Conservation (phyloP, 1,284 basidiomycete genomes). For the Athelia sp. region DNA sequence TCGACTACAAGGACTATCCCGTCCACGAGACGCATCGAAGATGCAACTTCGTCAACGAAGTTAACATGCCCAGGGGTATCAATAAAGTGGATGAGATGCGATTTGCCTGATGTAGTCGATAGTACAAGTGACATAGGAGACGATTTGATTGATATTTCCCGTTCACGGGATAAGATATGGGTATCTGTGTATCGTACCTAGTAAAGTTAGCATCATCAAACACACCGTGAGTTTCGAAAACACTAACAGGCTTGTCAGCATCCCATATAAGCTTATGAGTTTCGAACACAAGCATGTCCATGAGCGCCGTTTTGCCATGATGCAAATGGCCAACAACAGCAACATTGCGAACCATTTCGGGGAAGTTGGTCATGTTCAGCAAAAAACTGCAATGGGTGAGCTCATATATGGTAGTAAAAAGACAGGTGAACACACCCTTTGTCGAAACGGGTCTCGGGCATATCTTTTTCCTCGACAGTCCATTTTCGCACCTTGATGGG, state of each 20-base stretch:
- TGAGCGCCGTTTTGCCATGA: constrained; percentile 94
- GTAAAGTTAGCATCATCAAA: constrained; percentile 9
- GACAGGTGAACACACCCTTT: constrained; percentile 64
- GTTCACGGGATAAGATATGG: constrained; percentile 82
- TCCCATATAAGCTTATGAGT: constrained; percentile 96
- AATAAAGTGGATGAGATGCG: constrained; percentile 88
- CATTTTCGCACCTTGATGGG: constrained; percentile 93
- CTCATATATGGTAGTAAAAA: neutral
- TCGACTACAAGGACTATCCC: constrained; percentile 94
- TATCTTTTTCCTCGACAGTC: constrained; percentile 88
- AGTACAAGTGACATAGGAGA: constrained; percentile 94
- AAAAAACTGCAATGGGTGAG: constrained; percentile 62
- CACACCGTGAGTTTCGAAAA: constrained; percentile 7
- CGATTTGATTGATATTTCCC: constrained; percentile 94
- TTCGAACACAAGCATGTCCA: constrained; percentile 97
- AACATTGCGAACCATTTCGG: constrained; percentile 94
- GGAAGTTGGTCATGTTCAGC: constrained; percentile 87
- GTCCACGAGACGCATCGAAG: constrained; percentile 84
- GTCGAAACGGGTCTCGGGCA: constrained; percentile 92
- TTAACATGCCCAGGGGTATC: constrained; percentile 99
- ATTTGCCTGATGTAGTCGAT: constrained; percentile 87
- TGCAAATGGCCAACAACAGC: constrained; percentile 94
- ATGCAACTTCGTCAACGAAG: constrained; percentile 95
- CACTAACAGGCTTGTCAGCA: constrained; percentile 76
- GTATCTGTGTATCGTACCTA: constrained; percentile 94